These are phyloP conservation scores for Sugiyamaella lignohabitans DNA, from an alignment of 805 yeast genomes.

Conservation along the genomic window DNA sequence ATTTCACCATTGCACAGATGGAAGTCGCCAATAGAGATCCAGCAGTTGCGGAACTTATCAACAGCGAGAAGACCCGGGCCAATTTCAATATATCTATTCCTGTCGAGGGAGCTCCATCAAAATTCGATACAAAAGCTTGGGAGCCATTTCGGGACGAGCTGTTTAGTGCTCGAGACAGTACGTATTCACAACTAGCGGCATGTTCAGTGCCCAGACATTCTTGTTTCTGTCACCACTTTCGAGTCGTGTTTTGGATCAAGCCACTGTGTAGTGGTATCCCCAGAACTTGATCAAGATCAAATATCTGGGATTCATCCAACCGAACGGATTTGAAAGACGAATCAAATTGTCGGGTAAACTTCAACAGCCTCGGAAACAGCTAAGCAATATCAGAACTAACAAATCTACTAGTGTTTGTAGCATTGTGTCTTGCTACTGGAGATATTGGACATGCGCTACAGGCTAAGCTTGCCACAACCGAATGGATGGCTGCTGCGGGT, in stretches of 20 bases:
- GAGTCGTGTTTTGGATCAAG: too few relatives aligned
- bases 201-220: background rate
- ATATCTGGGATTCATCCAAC: too few relatives aligned
- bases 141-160: constrained; percentile 68
- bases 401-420: too few relatives aligned
- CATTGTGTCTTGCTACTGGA: constrained; percentile 62
- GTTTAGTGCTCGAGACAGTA: constrained; percentile 69
- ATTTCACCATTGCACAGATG: constrained; percentile 57
- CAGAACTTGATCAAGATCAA: too few relatives aligned
- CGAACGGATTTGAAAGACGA: too few relatives aligned
- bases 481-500: constrained; percentile 69
- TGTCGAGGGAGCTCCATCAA: constrained; percentile 10
- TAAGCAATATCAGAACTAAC: too few relatives aligned
- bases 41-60: constrained; percentile 22
- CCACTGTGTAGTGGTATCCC: too few relatives aligned
- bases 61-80: constrained; percentile 12
- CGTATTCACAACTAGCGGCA: too few relatives aligned
- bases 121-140: constrained; percentile 19
- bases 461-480: constrained; percentile 56
- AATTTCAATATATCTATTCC: constrained; percentile 13
- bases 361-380: too few relatives aligned
- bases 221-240: background rate
- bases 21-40: constrained; percentile 41
- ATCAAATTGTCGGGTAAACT: too few relatives aligned
- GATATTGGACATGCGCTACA: constrained; percentile 56